Evolutionary conservation across 257 asterid genomes (phyloP).

Genomic region (Nyctanthes arbortristis): DNA sequence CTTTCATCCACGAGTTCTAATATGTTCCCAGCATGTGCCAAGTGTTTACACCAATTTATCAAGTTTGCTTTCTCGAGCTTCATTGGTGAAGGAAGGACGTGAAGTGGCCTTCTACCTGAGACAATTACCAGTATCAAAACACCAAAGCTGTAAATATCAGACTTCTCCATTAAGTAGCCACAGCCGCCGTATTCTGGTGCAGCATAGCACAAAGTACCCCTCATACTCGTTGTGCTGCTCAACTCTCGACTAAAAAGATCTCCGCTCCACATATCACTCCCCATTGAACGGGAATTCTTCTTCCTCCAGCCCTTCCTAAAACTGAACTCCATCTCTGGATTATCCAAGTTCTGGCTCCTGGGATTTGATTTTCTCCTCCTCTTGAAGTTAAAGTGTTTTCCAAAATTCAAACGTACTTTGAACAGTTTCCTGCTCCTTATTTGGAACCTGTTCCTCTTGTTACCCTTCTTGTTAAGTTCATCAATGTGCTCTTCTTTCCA

Average conservation of each 20-base stretch:
- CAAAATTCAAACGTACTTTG: constrained; percentile 62
- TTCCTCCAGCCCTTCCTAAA: constrained; percentile 66
- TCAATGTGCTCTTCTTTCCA: constrained; percentile 73
- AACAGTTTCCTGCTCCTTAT: constrained; percentile 32
- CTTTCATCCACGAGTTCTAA: constrained; percentile 82
- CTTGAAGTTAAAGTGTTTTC: constrained; percentile 56
- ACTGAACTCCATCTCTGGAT: constrained; percentile 62
- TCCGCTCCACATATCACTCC: no score
- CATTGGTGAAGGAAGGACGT: constrained; percentile 89
- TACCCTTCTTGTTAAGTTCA: constrained; percentile 47
- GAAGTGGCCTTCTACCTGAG: constrained; percentile 90
- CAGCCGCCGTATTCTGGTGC: constrained; percentile 86
- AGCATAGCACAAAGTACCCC: constrained; percentile 85
- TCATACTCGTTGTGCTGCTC: constrained; percentile 96
- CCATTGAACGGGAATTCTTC: constrained; percentile 48
- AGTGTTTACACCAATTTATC: constrained; percentile 79
- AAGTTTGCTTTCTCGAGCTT: constrained; percentile 83
- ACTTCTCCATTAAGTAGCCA: constrained; percentile 78
- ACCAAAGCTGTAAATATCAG: constrained; percentile 86
- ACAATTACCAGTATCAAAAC: constrained; percentile 77
- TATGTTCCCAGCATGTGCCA: constrained; percentile 68
- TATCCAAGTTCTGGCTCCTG: constrained; percentile 23
- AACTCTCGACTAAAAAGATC: constrained; percentile 85
- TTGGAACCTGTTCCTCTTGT: constrained; percentile 25
- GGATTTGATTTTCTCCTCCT: constrained; percentile 26